phyloP scores from a whole-genome alignment of 2,329 filamentous ascomycete species.

The Epichloe elymi region DNA sequence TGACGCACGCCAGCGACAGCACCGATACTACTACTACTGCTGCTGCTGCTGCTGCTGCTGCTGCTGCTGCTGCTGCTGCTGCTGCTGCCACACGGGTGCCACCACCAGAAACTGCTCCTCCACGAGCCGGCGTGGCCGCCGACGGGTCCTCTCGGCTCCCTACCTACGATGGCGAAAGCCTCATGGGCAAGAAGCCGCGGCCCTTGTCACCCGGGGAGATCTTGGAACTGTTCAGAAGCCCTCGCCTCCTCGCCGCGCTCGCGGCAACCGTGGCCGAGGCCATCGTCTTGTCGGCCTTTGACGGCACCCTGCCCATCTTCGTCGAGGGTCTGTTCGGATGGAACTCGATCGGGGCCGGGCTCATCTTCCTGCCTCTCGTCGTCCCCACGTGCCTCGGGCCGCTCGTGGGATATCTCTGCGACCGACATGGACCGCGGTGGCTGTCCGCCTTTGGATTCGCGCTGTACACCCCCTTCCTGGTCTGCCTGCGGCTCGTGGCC shows the following conservation, averaged over 20 bases:
- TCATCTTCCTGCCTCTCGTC: slow-evolving; percentile 22
- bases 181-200: not conserved
- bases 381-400: slow-evolving; percentile 19
- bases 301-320: slow-evolving; percentile 21
- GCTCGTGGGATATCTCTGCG: slow-evolving; percentile 17
- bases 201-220: slow-evolving; percentile 9
- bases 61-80: no score
- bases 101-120: not conserved
- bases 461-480: slow-evolving; percentile 19
- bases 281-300: slow-evolving; percentile 19
- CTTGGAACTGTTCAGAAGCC: slow-evolving; percentile 15
- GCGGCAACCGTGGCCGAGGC: slow-evolving; percentile 22
- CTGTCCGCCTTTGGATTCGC: slow-evolving; percentile 20
- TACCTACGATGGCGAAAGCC: not conserved
- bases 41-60: no score
- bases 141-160: not conserved
- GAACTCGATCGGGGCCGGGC: slow-evolving; percentile 20
- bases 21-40: not conserved
- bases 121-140: not conserved
- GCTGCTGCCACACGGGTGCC: not conserved
- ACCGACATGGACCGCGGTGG: slow-evolving; percentile 23
- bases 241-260: slow-evolving; percentile 20
- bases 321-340: slow-evolving; percentile 18
- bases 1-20: not conserved
- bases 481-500: slow-evolving; percentile 20